Base-by-base conservation (phyloP, 2,329 filamentous ascomycete species). In the Cladobotryum protrusum region DNA sequence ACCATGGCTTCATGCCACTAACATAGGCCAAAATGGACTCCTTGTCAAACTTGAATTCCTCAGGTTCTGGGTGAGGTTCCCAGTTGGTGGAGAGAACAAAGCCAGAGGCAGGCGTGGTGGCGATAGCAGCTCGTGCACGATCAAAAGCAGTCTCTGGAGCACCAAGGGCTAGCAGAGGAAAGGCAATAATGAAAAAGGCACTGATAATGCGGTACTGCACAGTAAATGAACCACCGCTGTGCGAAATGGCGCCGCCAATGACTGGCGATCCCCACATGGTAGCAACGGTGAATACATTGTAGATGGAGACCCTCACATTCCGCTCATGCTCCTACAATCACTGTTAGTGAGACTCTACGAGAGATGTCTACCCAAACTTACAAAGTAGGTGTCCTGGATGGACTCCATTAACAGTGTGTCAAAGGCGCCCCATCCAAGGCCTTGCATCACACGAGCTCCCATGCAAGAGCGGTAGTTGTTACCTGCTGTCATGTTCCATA, bases 381-480 rank as follows among this genome's bases (percentile, higher is more conserved):
- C 78, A 58, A 78, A 82, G 59, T 73, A 82, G 1, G 75, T 76
- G 55, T 83, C 79, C 43, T 78, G 72, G 44, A 83, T 75, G 2
- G 74, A 76, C 2, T 70, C 71, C 32, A 75, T 63, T 29, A 79
- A 67, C 36, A 82, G 62, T 5, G 71, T 73, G 55, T 83, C 79
- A 52, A 82, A 79, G 11, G 74, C 72, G 5, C 79, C 79, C 75
- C 79, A 81, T n/a, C 75, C 79, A 0, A 82, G 49, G 1, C 78
- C 78, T 57, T 82, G 77, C 33, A 82, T 68, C 15, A 79, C 58
- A 9, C 79, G 70, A 2, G 77, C 74, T 0, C 69, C 71, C 71
- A 81, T 73, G 57, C 73, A 75, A 49, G 74, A 67, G 8, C 63
- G 65, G 48, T 72, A 76, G 54, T 62, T 70, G 43, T 60, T 59